Base-by-base conservation (phyloP, 2,329 filamentous ascomycete genomes). In the Arthrobotrys iridis region DNA sequence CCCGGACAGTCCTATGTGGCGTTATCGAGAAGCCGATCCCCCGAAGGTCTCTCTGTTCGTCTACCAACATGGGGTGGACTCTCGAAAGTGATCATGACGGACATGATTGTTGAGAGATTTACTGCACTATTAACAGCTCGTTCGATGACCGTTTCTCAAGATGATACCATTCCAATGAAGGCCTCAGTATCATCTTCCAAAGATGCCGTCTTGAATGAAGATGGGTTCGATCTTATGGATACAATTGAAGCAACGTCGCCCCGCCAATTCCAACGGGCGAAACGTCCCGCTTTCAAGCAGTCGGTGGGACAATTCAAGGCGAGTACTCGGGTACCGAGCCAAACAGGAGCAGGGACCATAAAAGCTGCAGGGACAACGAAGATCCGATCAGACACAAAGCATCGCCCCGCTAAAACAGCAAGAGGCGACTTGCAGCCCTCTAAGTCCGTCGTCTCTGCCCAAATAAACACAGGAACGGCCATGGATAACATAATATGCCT, bases 1-100 rank as follows among this genome's bases (percentile, higher is more conserved):
- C 82, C 84, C 26, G 87, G 87, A 0, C 88, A 89, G 80, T 85
- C 85, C 0, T 90, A 90, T 67, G 88, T 90, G 5, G 87, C 87
- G n/a, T 82, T 89, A 13, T 87, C 86, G 18, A 81, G 88, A 76
- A 87, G 86, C n/a, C 83, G 83, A 13, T 84, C 82, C 7, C 82
- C 88, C 1, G 79, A 82, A 1, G 87, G 87, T 0, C 80, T 89
- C n/a, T 74, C 62, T 30, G 28, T 74, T 24, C 15, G 30, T 5
- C 45, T 74, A 6, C 70, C 70, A 6, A 26, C 26, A 4, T 48
- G 18, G 20, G 33, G 30, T 22, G 45, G 46, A 20, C 55, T 74
- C n/a, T 18, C 43, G 4, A 62, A 24, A 18, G 62, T 67, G 18
- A 74, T 74, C 5, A 74, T 74, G 62, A 67, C 62, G 22, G 62